A percentile compares a stretch with the other conserved stretches of the same genome.
Conservation (phyloP, 768 basidiomycete species). For the Tulasnella sp. region DNA sequence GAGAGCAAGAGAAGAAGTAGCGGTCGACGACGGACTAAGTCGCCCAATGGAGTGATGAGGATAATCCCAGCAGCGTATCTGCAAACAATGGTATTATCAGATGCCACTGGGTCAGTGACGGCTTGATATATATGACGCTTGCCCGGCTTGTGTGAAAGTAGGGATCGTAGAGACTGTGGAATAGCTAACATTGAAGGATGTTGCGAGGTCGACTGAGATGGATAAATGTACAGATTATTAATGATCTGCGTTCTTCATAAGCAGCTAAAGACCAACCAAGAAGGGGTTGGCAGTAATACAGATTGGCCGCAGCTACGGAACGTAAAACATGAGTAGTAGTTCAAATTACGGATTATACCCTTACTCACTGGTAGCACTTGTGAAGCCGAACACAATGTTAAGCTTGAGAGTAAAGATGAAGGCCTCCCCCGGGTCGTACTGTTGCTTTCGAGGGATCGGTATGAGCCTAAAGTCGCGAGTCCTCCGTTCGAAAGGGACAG, state of each 20-base stretch:
- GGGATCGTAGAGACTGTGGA: conserved; percentile 25
- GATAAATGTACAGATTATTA: background rate
- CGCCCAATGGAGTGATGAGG: conserved; percentile 70
- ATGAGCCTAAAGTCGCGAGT: conserved; percentile 28
- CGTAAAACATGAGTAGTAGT: background rate
- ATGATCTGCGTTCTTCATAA: background rate
- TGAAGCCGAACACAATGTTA: conserved; percentile 26
- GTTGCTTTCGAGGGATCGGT: conserved; percentile 25
- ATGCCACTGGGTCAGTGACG: background rate
- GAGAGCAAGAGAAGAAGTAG: conserved; percentile 50
- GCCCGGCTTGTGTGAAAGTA: conserved; percentile 26
- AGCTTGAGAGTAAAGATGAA: conserved; percentile 18
- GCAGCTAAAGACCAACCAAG: conserved; percentile 12
- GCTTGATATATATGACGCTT: background rate
- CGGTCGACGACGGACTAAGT: conserved; percentile 64
- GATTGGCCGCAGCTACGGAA: conserved; percentile 20
- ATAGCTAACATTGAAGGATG: conserved; percentile 24
- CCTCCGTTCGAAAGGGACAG: background rate
- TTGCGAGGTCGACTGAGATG: conserved; percentile 22
- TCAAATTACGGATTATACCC: background rate
- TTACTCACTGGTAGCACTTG: conserved; percentile 22
- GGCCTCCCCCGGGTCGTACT: conserved; percentile 20
- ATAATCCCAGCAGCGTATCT: conserved; percentile 63
- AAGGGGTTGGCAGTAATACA: conserved; percentile 21
- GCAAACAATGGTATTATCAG: conserved; percentile 15